phyloP scores from a whole-genome alignment of 2,329 filamentous ascomycete species.

The Blumeria graminis region DNA sequence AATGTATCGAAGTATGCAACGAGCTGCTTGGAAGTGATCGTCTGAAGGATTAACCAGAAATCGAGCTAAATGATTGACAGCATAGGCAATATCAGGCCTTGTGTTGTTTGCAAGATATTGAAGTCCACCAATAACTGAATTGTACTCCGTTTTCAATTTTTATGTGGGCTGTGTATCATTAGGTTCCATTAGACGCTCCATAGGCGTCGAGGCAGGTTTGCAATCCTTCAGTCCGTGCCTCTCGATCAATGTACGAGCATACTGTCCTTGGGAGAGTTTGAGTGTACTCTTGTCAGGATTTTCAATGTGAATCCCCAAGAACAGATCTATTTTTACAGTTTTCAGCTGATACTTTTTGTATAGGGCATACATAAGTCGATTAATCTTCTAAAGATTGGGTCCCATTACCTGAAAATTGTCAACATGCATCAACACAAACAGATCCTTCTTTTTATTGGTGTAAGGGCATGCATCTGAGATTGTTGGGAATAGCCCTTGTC shows the following conservation, averaged over 20 bases:
- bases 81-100: background rate
- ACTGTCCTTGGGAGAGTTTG: too few species aligned
- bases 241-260: too few species aligned
- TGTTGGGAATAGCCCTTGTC: background rate
- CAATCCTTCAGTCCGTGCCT: too few species aligned
- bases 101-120: background rate
- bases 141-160: background rate
- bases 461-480: background rate
- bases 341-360: background rate
- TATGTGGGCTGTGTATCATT: too few species aligned
- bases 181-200: too few species aligned
- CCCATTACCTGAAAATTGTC: background rate
- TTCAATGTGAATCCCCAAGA: too few species aligned
- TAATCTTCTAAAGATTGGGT: background rate
- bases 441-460: background rate
- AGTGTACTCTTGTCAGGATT: too few species aligned
- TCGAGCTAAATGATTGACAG: background rate
- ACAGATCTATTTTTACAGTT: background rate
- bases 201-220: too few species aligned
- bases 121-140: background rate
- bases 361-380: background rate
- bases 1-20: background rate
- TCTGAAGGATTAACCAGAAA: background rate
- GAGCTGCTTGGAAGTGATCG: background rate
- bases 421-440: background rate